These are phyloP conservation scores for Arthrobotrys conoides DNA, from an alignment of 2,329 filamentous ascomycete species.

Conservation along the genomic window DNA sequence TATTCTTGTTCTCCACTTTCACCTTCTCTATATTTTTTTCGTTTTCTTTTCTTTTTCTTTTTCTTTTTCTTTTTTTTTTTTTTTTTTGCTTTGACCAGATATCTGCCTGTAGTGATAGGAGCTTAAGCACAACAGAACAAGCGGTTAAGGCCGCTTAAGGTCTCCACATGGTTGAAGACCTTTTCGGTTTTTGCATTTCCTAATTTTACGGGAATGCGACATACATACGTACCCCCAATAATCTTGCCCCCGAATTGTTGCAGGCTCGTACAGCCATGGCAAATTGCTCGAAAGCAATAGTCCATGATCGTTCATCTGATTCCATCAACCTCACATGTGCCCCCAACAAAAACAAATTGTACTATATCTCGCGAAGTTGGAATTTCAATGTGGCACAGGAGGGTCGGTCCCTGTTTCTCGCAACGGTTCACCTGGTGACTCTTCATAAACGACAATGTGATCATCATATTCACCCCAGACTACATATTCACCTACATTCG, in stretches of 20 bases:
- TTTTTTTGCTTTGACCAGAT: constrained; percentile 4
- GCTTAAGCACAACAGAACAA: constrained; percentile 1
- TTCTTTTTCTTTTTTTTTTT: constrained; percentile 22
- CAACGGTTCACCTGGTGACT: background rate
- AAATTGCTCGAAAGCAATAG: constrained; percentile 23
- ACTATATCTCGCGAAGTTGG: constrained; percentile 22
- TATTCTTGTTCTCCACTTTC: constrained; percentile 1
- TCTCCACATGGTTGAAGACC: constrained; percentile 21
- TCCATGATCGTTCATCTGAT: constrained; percentile 27
- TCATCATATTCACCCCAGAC: too few species aligned
- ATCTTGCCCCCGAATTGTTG: background rate
- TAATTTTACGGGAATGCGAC: background rate
- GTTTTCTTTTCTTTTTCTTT: constrained; percentile 15
- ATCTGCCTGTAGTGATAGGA: constrained; percentile 30
- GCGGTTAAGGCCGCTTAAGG: background rate
- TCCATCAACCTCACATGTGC: constrained; percentile 23
- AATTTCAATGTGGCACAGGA: constrained; percentile 5
- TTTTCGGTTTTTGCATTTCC: background rate
- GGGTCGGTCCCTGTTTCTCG: background rate
- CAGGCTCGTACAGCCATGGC: constrained; percentile 2
- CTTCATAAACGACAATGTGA: background rate
- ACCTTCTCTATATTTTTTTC: constrained; percentile 20
- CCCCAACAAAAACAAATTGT: constrained; percentile 22
- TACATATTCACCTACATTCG: too few species aligned
- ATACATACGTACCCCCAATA: background rate